Conservation (phyloP, 2,329 filamentous ascomycete species). For the Arthroderma sp. region DNA sequence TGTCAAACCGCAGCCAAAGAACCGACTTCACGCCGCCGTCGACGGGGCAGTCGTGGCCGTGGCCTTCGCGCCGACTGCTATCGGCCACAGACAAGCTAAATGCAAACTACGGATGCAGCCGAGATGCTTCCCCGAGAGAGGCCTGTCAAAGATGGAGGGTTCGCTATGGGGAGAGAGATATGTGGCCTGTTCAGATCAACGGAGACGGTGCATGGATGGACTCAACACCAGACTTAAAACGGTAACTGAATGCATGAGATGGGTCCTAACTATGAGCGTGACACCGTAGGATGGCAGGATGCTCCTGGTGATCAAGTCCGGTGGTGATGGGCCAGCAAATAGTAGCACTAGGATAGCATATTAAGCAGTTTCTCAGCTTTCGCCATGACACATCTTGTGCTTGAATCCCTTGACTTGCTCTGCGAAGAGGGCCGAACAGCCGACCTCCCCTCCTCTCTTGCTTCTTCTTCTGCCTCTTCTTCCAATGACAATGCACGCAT, state of each 20-base stretch:
- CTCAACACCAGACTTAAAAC: neutral
- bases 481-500: neutral
- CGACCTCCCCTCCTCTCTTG: no score
- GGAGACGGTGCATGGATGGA: neutral
- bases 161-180: neutral
- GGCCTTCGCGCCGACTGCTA: constrained; percentile 22
- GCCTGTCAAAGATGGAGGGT: neutral
- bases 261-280: neutral
- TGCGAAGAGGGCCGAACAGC: neutral
- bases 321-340: neutral
- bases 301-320: constrained; percentile 5
- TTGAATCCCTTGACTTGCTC: no score
- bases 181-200: neutral
- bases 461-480: neutral
- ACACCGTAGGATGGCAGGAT: neutral
- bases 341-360: neutral
- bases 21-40: neutral
- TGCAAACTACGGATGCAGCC: neutral
- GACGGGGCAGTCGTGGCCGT: constrained; percentile 9
- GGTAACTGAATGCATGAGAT: neutral
- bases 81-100: constrained; percentile 13
- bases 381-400: neutral
- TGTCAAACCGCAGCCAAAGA: neutral
- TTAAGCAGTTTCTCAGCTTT: neutral
- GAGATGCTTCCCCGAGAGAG: neutral